phyloP scores from a whole-genome alignment of 352 stramenopile species.

The Saprolegnia diclina region DNA sequence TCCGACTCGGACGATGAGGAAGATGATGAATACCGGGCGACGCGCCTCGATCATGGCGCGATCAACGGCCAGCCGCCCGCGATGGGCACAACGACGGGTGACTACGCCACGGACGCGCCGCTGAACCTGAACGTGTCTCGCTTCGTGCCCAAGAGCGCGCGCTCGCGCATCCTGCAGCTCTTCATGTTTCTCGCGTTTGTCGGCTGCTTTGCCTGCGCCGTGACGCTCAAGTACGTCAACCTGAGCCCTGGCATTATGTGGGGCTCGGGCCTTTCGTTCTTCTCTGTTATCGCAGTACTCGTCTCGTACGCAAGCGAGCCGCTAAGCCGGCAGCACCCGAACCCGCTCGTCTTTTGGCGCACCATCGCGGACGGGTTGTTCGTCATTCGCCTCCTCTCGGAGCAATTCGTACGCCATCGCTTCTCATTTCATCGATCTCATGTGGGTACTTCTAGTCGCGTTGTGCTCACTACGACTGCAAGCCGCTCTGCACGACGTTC shows the following conservation, averaged over 20 bases:
- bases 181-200: constrained; percentile 59
- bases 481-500: constrained; percentile 63
- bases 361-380: constrained; percentile 82
- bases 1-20: constrained; percentile 24
- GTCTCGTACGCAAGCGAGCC: constrained; percentile 74
- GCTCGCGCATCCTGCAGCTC: constrained; percentile 72
- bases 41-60: not conserved
- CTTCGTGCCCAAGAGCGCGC: constrained; percentile 15
- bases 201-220: constrained; percentile 46
- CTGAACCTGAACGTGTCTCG: constrained; percentile 7
- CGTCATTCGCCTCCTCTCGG: constrained; percentile 69
- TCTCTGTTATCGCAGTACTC: constrained; percentile 85
- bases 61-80: not conserved
- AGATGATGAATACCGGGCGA: constrained; percentile 8
- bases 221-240: constrained; percentile 67
- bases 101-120: not conserved
- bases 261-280: constrained; percentile 71
- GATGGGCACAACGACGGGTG: not conserved
- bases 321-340: constrained; percentile 77
- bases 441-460: constrained; percentile 13
- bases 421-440: constrained; percentile 42
- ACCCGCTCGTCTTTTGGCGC: constrained; percentile 85
- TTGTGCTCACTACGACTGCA: constrained; percentile 41
- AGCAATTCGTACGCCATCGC: constrained; percentile 57
- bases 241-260: constrained; percentile 77